Evolutionary conservation across 345 rosid genomes (phyloP), one percentile per base, ranked within the genome.

Genomic region (Pistacia integerrima): DNA sequence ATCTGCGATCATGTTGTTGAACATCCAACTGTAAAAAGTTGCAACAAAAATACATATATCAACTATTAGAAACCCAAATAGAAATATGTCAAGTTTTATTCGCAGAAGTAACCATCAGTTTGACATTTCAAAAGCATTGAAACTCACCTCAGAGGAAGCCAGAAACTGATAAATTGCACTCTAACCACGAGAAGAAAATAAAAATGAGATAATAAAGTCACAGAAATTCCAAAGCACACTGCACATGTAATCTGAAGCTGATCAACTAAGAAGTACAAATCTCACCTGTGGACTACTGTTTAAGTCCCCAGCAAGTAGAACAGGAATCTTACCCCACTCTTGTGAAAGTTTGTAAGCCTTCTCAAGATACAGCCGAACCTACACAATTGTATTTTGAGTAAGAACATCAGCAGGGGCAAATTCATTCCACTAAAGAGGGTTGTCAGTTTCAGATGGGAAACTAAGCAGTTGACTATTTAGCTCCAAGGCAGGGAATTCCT

Each of bases 81-180:
- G 44, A 30, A 57, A 57, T 60, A 44, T 33, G 62, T 64, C 67
- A 13, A 36, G 13, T 64, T 59, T 49, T 52, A 74, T 62, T 74
- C n/a, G 36, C 54, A 13, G 25, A 36, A n/a, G n/a, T 54, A 74
- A 54, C 38, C 4, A 68, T 48, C 11, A 7, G 30, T 71, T 74
- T 58, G 82, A 71, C 61, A 63, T 33, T 66, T 60, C 63, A 55
- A 11, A 56, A 74, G 64, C 76, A 75, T 60, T 5, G 78, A 85
- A 77, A 84, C 90, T 87, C 81, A 92, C 99, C 93, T 90, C 84
- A 58, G 97, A 92, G 67, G 94, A 87, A 68, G 90, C 87, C 67
- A 93, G 77, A 85, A 92, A 95, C 64, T 89, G 92, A 83, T 95
- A 92, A 25, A 92, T 74, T 33, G 97, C 97, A 86, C 98, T 95